Conservation (phyloP, 106 monocot genomes). For the Dendrobium huoshanense region DNA sequence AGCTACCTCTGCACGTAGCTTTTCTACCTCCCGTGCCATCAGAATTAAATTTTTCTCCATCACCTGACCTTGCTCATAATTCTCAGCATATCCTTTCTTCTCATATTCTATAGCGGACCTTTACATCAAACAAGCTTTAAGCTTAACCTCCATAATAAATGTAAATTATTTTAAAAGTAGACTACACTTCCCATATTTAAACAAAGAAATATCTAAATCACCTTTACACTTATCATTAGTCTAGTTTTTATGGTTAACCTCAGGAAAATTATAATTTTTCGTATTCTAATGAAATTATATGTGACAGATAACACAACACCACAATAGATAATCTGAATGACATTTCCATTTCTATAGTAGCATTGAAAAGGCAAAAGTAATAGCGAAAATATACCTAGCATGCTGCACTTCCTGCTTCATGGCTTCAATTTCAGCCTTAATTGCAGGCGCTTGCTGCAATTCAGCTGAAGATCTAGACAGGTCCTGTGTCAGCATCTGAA, state of each 20-base stretch:
- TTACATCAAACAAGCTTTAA: not conserved
- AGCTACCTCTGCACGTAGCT: conserved; percentile 61
- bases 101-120: conserved; percentile 68
- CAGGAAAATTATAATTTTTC: not conserved
- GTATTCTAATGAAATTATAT: not conserved
- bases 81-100: conserved; percentile 76
- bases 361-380: not conserved
- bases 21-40: conserved; percentile 78
- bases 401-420: conserved; percentile 62
- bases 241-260: not conserved
- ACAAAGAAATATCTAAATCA: not conserved
- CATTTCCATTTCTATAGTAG: not conserved
- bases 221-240: not conserved
- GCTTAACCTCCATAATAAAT: not conserved
- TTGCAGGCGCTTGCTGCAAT: conserved; percentile 43
- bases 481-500: conserved; percentile 50
- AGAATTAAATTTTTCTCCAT: conserved; percentile 73
- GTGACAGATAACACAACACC: not conserved
- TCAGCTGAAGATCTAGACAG: conserved; percentile 33
- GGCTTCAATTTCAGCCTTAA: conserved; percentile 51
- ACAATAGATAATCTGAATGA: not conserved
- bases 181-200: not conserved
- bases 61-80: conserved; percentile 69
- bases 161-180: not conserved
- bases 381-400: conserved; percentile 33